phyloP scores from a whole-genome alignment of 2,329 filamentous ascomycete genomes.

The Trichoderma afroharzianum region DNA sequence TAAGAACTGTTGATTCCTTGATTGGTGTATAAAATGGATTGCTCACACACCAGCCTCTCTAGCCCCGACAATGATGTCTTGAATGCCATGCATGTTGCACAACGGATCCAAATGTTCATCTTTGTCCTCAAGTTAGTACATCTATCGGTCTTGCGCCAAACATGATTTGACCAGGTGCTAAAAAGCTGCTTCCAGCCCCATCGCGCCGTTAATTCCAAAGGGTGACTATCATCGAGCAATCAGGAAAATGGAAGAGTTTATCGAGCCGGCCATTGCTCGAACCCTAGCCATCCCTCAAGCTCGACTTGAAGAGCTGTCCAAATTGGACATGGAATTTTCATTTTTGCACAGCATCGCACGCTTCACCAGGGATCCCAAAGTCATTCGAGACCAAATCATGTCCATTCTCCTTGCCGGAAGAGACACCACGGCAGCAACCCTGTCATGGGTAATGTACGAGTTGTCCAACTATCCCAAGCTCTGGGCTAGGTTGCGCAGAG shows the following conservation, averaged over 20 bases:
- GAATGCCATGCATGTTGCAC: constrained; percentile 65
- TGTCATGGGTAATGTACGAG: constrained; percentile 81
- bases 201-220: constrained; percentile 57
- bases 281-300: constrained; percentile 59
- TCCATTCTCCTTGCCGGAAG: constrained; percentile 74
- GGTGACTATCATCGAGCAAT: constrained; percentile 60
- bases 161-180: background rate
- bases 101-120: constrained; percentile 62
- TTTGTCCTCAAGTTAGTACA: constrained; percentile 41
- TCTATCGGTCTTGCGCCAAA: background rate
- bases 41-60: background rate
- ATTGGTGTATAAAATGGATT: background rate
- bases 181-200: constrained; percentile 42
- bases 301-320: constrained; percentile 67
- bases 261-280: constrained; percentile 65
- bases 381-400: constrained; percentile 74
- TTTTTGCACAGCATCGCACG: constrained; percentile 74
- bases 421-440: constrained; percentile 79
- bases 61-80: constrained; percentile 60
- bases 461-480: constrained; percentile 66
- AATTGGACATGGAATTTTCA: constrained; percentile 63
- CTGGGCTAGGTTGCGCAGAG: constrained; percentile 64
- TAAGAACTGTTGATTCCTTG: constrained; percentile 19
- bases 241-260: constrained; percentile 63
- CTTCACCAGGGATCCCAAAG: constrained; percentile 58